Conservation (phyloP, 2,329 filamentous ascomycete genomes). For the Calonectria naviculata region DNA sequence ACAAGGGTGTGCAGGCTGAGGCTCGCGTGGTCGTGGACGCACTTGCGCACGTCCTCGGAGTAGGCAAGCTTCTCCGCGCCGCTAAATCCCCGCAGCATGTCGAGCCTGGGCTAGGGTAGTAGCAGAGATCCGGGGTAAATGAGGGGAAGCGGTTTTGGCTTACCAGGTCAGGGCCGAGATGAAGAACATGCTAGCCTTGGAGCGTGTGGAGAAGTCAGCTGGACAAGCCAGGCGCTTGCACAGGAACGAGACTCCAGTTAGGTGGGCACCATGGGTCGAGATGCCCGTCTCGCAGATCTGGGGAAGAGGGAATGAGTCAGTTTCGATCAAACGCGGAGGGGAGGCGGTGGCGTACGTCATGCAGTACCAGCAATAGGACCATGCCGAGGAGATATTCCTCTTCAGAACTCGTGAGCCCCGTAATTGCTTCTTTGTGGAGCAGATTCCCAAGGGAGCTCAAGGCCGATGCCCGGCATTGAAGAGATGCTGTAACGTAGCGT, state of each 20-base stretch:
- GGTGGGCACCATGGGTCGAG: conserved; percentile 40
- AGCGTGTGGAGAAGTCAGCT: conserved; percentile 17
- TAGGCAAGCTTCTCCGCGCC: conserved; percentile 45
- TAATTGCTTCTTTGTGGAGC: conserved; percentile 28
- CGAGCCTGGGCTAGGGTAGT: conserved; percentile 32
- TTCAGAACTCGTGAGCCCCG: conserved; percentile 21
- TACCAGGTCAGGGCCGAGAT: conserved; percentile 41
- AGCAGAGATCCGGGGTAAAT: neutral
- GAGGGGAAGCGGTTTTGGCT: neutral
- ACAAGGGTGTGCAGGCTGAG: conserved; percentile 39
- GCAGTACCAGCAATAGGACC: conserved; percentile 38
- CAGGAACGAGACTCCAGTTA: conserved; percentile 42
- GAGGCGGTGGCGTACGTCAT: conserved; percentile 31
- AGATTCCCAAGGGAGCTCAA: conserved; percentile 33
- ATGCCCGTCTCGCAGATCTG: conserved; percentile 42
- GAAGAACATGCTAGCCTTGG: conserved; percentile 36
- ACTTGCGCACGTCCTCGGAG: conserved; percentile 35
- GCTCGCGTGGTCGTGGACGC: conserved; percentile 36
- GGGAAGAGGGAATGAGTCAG: neutral
- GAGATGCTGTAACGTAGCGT: conserved; percentile 23
- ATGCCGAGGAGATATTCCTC: conserved; percentile 39
- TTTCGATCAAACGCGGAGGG: rapidly evolving
- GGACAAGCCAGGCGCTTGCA: conserved; percentile 36
- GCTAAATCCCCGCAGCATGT: conserved; percentile 43
- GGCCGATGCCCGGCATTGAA: conserved; percentile 37